Conservation (phyloP, 2,329 filamentous ascomycete genomes). For the Chalaropsis thielavioides region DNA sequence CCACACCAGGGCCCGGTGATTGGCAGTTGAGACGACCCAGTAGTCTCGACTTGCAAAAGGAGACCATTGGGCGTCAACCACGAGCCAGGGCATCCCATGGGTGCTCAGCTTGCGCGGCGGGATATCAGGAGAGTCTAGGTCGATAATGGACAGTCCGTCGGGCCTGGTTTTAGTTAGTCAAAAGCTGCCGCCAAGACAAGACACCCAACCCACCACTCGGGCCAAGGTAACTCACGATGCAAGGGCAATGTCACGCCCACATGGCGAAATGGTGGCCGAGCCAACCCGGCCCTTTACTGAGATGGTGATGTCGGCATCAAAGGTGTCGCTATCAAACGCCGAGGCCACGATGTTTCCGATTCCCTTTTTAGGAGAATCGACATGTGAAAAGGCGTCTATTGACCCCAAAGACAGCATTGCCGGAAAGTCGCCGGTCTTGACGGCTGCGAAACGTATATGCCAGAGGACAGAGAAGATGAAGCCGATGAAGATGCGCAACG, state of each 20-base stretch:
- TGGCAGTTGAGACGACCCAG: conserved; percentile 88
- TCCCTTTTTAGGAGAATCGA: conserved; percentile 37
- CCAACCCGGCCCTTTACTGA: conserved; percentile 70
- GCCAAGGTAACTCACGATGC: conserved; percentile 46
- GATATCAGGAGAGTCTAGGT: conserved; percentile 78
- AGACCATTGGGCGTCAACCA: conserved; percentile 93
- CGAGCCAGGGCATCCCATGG: conserved; percentile 82
- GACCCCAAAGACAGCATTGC: neutral
- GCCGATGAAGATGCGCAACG: neutral
- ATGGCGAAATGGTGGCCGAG: conserved; percentile 84
- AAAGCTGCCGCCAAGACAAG: neutral
- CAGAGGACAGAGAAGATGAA: neutral
- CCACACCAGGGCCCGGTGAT: conserved; percentile 89
- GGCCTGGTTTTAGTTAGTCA: conserved; percentile 34
- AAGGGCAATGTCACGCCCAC: conserved; percentile 76
- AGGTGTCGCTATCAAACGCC: conserved; percentile 74
- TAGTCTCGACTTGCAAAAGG: conserved; percentile 80
- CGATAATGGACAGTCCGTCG: conserved; percentile 79
- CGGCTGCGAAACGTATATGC: neutral
- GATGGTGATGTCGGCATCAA: conserved; percentile 71
- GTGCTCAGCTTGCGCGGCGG: conserved; percentile 67
- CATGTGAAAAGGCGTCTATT: conserved; percentile 6
- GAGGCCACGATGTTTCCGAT: conserved; percentile 41
- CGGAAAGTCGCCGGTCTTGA: neutral
- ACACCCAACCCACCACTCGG: conserved; percentile 25